Conservation (phyloP, 2,329 filamentous ascomycete genomes). For the Trichoderma semiorbis region DNA sequence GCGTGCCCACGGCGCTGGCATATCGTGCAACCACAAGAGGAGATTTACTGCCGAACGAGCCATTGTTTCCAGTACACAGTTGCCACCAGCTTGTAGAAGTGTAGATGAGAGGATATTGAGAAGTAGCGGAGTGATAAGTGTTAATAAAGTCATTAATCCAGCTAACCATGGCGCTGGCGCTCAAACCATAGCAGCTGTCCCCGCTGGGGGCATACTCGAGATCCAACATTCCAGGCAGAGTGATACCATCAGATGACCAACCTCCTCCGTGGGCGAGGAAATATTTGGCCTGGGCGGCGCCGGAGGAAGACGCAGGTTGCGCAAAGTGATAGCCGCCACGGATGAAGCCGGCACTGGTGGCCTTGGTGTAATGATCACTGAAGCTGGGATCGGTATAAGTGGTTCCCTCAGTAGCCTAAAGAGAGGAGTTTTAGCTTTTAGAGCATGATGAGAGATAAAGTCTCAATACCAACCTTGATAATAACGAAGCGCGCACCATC, state of each 20-base stretch:
- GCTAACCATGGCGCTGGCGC: constrained; percentile 42
- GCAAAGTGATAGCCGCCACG: constrained; percentile 57
- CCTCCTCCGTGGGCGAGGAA: constrained; percentile 53
- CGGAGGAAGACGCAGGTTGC: constrained; percentile 41
- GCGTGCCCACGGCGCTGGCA: constrained; percentile 37
- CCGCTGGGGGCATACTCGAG: constrained; percentile 44
- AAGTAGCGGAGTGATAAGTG: constrained; percentile 44
- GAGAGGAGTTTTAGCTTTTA: neutral
- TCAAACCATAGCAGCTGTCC: constrained; percentile 45
- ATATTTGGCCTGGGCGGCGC: constrained; percentile 47
- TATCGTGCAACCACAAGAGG: constrained; percentile 49
- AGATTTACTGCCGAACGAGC: constrained; percentile 42
- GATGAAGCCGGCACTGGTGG: constrained; percentile 50
- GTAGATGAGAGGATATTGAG: constrained; percentile 51
- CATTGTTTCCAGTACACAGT: constrained; percentile 48
- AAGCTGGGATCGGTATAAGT: constrained; percentile 44
- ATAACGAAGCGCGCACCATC: constrained; percentile 43
- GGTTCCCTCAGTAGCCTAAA: constrained; percentile 52
- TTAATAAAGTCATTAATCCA: constrained; percentile 54
- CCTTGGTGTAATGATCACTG: constrained; percentile 46
- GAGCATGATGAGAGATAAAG: too few relatives aligned
- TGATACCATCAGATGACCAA: constrained; percentile 52
- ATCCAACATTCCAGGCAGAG: constrained; percentile 56
- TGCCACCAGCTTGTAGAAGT: constrained; percentile 53
- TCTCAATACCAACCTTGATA: constrained; percentile 35